A percentile compares a stretch with the other conserved stretches of the same genome.
Evolutionary conservation across 2,329 filamentous ascomycete genomes (phyloP).

Genomic region (Cladosporium oxysporum): DNA sequence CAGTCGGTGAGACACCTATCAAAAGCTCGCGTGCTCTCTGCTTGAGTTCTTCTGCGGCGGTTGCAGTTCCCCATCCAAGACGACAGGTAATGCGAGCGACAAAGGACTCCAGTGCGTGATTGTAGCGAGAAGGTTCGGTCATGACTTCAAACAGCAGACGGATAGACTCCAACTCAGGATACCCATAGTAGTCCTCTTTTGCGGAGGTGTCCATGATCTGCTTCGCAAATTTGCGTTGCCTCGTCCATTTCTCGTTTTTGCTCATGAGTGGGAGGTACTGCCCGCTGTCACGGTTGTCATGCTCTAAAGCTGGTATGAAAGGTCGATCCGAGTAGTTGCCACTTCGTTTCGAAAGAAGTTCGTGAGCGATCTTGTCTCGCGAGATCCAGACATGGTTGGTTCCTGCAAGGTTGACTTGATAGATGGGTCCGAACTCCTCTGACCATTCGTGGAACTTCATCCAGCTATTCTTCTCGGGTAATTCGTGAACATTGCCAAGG

Average conservation of each 20-base stretch:
- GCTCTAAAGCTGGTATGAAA: slow-evolving; percentile 46
- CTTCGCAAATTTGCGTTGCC: slow-evolving; percentile 49
- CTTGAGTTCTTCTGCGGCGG: slow-evolving; percentile 49
- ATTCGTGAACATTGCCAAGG: slow-evolving; percentile 45
- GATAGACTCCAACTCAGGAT: slow-evolving; percentile 48
- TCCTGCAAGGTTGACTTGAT: slow-evolving; percentile 48
- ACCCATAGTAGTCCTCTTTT: slow-evolving; percentile 44
- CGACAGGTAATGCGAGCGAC: slow-evolving; percentile 50
- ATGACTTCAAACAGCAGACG: slow-evolving; percentile 49
- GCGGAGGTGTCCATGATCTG: slow-evolving; percentile 49
- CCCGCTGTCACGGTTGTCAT: slow-evolving; percentile 47
- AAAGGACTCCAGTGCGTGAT: slow-evolving; percentile 47
- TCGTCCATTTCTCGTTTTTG: slow-evolving; percentile 43
- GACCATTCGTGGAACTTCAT: slow-evolving; percentile 51
- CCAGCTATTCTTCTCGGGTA: slow-evolving; percentile 47
- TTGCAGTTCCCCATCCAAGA: slow-evolving; percentile 48
- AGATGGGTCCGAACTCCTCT: slow-evolving; percentile 42
- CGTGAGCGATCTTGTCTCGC: slow-evolving; percentile 44
- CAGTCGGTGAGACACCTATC: slow-evolving; percentile 49
- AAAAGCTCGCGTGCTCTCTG: slow-evolving; percentile 50
- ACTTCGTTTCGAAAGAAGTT: slow-evolving; percentile 47
- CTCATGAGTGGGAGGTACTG: slow-evolving; percentile 49
- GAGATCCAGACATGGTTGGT: slow-evolving; percentile 50
- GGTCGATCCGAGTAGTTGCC: slow-evolving; percentile 51
- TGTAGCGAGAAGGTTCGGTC: slow-evolving; percentile 46